Evolutionary conservation across 2,329 filamentous ascomycete genomes (phyloP).

Genomic region (Nemania serpens): DNA sequence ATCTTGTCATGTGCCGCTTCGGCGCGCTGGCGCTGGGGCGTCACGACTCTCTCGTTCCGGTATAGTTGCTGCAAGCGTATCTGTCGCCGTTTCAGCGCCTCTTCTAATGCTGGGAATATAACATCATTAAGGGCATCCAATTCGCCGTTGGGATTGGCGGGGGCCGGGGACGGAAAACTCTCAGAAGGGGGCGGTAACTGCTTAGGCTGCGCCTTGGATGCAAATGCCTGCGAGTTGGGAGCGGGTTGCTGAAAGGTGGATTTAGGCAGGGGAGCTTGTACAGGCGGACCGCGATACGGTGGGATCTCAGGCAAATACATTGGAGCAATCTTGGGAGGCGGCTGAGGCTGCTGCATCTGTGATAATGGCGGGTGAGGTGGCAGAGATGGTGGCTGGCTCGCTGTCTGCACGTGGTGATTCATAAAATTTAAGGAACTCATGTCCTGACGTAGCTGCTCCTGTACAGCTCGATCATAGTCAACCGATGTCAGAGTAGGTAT

Average conservation of each 20-base stretch:
- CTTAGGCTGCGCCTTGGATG: conserved; percentile 60
- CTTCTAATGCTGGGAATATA: conserved; percentile 89
- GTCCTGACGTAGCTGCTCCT: conserved; percentile 67
- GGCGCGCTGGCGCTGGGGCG: conserved; percentile 69
- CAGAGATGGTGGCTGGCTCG: conserved; percentile 30
- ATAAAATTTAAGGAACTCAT: conserved; percentile 61
- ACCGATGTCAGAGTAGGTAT: conserved; percentile 55
- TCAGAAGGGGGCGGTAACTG: conserved; percentile 47
- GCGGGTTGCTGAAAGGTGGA: conserved; percentile 39
- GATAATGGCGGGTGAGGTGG: conserved; percentile 42
- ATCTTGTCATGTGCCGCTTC: conserved; percentile 81
- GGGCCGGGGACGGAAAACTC: conserved; percentile 61
- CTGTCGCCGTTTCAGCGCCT: conserved; percentile 81
- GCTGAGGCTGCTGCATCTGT: conserved; percentile 44
- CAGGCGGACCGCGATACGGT: conserved; percentile 52
- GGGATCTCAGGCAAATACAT: conserved; percentile 61
- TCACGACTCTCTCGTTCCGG: conserved; percentile 52
- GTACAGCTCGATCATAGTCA: conserved; percentile 64
- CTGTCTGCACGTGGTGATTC: conserved; percentile 33
- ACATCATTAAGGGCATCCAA: conserved; percentile 89
- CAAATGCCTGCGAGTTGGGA: conserved; percentile 54
- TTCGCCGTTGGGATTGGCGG: conserved; percentile 66
- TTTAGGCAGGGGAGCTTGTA: conserved; percentile 31
- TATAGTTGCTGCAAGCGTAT: conserved; percentile 61
- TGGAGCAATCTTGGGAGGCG: conserved; percentile 46